A percentile compares a stretch with the other conserved stretches of the same genome.
phyloP scores from a whole-genome alignment of 345 rosid species.

The Gossypium thurberi region DNA sequence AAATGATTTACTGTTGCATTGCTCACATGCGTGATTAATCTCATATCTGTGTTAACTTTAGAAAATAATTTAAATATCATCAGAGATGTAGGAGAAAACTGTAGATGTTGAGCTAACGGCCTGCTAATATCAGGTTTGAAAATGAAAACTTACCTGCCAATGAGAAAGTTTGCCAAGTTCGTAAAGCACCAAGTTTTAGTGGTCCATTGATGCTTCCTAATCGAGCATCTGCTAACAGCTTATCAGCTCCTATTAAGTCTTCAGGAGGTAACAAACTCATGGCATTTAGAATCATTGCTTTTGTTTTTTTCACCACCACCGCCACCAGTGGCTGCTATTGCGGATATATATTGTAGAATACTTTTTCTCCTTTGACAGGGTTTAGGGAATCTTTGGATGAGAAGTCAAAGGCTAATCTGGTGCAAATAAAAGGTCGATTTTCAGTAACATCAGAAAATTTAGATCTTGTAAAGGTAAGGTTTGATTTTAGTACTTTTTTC shows the following conservation, averaged over 20 bases:
- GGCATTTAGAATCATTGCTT: not conserved
- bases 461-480: slow-evolving; percentile 81
- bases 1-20: not conserved
- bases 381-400: slow-evolving; percentile 92
- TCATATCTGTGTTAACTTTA: not conserved
- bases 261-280: slow-evolving; percentile 60
- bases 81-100: not conserved
- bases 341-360: not conserved
- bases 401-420: slow-evolving; percentile 79
- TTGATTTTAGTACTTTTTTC: slow-evolving; percentile 11
- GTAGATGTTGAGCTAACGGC: not conserved
- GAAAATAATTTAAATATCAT: not conserved
- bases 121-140: slow-evolving; percentile 45
- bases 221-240: slow-evolving; percentile 95
- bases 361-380: slow-evolving; percentile 42
- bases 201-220: slow-evolving; percentile 94
- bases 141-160: slow-evolving; percentile 40
- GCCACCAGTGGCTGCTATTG: not conserved
- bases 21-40: not conserved
- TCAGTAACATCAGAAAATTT: slow-evolving; percentile 97
- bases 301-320: not conserved
- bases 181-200: slow-evolving; percentile 84
- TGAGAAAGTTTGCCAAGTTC: slow-evolving; percentile 42
- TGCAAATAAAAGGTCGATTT: slow-evolving; percentile 94
- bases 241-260: slow-evolving; percentile 94